Evolutionary conservation across 441 rosid genomes (phyloP).

Genomic region (Euphorbia celastroides): DNA sequence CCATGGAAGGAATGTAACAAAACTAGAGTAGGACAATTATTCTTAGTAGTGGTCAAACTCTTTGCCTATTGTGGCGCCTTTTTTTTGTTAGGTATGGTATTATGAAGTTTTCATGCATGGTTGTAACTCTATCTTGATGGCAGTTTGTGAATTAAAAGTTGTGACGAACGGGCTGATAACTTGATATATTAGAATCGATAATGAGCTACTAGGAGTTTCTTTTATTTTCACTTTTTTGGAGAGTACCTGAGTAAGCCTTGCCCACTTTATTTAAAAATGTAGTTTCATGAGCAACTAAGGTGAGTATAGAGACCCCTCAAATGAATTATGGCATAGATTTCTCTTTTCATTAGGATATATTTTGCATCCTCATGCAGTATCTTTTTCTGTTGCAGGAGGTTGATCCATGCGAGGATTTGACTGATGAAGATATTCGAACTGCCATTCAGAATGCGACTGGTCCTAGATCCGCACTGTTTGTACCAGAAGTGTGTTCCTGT

Average conservation of each 20-base stretch:
- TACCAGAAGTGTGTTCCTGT: slow-evolving; percentile 67
- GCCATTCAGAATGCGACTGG: slow-evolving; percentile 98
- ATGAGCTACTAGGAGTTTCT: not conserved
- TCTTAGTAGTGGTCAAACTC: not conserved
- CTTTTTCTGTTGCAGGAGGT: slow-evolving; percentile 55
- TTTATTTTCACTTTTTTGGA: not conserved
- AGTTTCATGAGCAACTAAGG: slow-evolving; percentile 1
- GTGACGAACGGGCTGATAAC: not conserved
- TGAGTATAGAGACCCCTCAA: not conserved
- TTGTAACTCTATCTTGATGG: not conserved
- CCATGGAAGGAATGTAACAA: not conserved
- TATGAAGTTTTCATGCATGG: not conserved
- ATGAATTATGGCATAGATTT: not conserved
- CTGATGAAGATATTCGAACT: slow-evolving; percentile 86
- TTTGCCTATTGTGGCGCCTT: not conserved
- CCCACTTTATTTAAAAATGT: not conserved
- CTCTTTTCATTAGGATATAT: not conserved
- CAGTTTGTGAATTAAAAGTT: not conserved
- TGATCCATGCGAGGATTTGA: slow-evolving; percentile 92
- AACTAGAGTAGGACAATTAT: not conserved
- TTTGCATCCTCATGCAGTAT: slow-evolving; percentile 11
- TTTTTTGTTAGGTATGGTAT: too few relatives aligned
- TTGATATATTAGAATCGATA: not conserved
- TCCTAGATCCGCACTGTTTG: slow-evolving; percentile 80
- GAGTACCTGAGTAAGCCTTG: not conserved